Evolutionary conservation across 306 rosid species (phyloP).

Genomic region (Arachis hypogaea): DNA sequence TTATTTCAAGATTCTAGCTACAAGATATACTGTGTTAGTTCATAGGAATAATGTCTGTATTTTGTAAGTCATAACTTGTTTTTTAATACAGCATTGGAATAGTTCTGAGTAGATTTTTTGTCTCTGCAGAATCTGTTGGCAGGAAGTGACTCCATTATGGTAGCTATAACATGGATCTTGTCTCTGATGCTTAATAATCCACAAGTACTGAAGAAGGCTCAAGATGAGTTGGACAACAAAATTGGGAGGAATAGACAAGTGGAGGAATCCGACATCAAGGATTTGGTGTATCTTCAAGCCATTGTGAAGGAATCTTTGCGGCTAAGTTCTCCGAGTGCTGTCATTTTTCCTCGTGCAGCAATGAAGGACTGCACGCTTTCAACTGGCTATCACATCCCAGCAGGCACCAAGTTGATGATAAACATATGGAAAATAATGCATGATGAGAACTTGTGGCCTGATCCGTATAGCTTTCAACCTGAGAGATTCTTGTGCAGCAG

Average conservation of each 20-base stretch:
- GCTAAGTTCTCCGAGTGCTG: neutral
- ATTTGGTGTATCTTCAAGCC: neutral
- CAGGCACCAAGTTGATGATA: neutral
- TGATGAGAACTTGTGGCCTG: neutral
- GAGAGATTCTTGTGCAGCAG: neutral
- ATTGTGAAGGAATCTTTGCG: neutral
- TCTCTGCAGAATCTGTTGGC: conserved; percentile 33
- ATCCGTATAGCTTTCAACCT: neutral
- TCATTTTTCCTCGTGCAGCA: neutral
- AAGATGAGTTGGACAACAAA: conserved; percentile 31
- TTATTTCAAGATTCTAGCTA: neutral
- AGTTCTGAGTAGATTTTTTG: neutral
- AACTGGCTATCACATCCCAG: neutral
- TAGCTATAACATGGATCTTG: conserved; percentile 21
- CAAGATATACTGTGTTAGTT: neutral
- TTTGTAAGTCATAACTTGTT: neutral
- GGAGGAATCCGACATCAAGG: neutral
- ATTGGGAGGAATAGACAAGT: neutral
- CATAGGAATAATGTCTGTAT: neutral
- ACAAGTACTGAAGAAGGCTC: conserved; percentile 29
- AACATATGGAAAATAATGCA: neutral
- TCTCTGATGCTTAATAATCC: conserved; percentile 37
- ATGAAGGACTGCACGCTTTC: neutral
- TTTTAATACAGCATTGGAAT: neutral
- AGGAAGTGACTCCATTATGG: conserved; percentile 21